phyloP scores from a whole-genome alignment of 2,329 filamentous ascomycete species.

The Nigrospora sphaerica region DNA sequence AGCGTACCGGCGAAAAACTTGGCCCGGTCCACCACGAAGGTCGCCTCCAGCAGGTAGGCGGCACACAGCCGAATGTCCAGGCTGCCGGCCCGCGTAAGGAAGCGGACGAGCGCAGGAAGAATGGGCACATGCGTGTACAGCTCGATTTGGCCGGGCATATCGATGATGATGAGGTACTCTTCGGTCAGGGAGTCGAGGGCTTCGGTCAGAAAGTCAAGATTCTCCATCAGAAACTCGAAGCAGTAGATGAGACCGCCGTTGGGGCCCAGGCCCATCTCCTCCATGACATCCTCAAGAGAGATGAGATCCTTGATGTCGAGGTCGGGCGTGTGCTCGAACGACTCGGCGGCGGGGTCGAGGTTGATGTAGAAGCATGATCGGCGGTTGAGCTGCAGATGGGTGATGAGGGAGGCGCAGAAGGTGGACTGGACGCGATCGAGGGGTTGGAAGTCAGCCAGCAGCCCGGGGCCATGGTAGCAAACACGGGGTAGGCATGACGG shows the following conservation, averaged over 20 bases:
- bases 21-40: constrained; percentile 89
- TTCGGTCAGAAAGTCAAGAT: constrained; percentile 64
- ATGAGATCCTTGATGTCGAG: constrained; percentile 85
- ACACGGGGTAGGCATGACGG: neutral
- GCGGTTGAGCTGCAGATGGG: constrained; percentile 81
- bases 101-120: constrained; percentile 74
- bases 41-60: constrained; percentile 89
- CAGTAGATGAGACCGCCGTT: constrained; percentile 69
- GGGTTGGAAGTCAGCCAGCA: constrained; percentile 3
- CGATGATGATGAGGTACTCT: constrained; percentile 94
- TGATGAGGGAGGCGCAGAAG: constrained; percentile 89
- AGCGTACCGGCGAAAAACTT: constrained; percentile 97
- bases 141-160: constrained; percentile 98
- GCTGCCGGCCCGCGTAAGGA: constrained; percentile 69
- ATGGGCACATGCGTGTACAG: constrained; percentile 96
- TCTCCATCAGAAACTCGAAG: constrained; percentile 68
- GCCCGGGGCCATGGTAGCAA: constrained; percentile 2
- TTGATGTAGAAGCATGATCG: constrained; percentile 98
- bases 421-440: constrained; percentile 55
- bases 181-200: constrained; percentile 75
- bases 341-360: constrained; percentile 91
- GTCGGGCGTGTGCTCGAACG: constrained; percentile 77
- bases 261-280: constrained; percentile 61
- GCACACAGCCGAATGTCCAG: constrained; percentile 90
- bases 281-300: constrained; percentile 83